Evolutionary conservation across 345 rosid species (phyloP).

Genomic region (Bruguiera gymnorhiza): DNA sequence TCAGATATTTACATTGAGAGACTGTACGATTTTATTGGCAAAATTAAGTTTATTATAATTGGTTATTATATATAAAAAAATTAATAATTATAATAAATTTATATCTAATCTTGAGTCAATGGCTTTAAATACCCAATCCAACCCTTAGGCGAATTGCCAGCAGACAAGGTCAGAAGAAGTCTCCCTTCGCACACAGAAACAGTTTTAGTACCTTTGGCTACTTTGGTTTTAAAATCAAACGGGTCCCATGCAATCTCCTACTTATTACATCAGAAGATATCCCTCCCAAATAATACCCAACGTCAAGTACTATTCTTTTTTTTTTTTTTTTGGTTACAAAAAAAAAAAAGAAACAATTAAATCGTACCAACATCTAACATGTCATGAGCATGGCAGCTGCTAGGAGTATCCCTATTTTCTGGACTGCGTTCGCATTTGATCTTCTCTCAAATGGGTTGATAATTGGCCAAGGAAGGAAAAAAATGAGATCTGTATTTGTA

Average conservation of each 20-base stretch:
- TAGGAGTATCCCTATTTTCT: background rate
- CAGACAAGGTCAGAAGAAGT: no score
- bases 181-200: background rate
- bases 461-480: no score
- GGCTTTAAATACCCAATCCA: no score
- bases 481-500: no score
- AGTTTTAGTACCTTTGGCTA: background rate
- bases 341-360: background rate
- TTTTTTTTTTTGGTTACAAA: background rate
- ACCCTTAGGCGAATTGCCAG: no score
- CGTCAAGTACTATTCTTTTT: slow-evolving; percentile 8
- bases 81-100: no score
- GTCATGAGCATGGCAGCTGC: background rate
- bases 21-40: background rate
- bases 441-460: background rate
- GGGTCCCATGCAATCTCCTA: slow-evolving; percentile 46
- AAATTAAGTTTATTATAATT: no score
- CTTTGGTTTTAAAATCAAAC: background rate
- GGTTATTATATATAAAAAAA: no score
- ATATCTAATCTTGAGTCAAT: no score
- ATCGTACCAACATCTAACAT: slow-evolving; percentile 2
- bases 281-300: slow-evolving; percentile 14
- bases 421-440: background rate
- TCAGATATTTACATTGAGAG: background rate
- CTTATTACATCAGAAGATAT: slow-evolving; percentile 42